These are phyloP conservation scores for Neonectria faginata DNA, from an alignment of 2,329 filamentous ascomycete genomes.

Conservation along the genomic window DNA sequence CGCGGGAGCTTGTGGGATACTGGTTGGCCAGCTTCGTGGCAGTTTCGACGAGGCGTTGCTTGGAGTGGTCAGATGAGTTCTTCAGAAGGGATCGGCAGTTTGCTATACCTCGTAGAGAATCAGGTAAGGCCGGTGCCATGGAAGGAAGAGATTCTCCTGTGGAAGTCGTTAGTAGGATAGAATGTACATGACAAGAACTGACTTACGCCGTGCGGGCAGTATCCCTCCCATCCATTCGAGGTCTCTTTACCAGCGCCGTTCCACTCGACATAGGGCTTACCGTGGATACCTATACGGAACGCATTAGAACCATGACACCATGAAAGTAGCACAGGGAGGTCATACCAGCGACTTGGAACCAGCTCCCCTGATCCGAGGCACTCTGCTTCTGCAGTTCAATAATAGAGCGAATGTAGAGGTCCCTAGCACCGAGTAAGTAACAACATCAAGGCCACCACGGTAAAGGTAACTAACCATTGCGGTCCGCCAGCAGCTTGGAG, in stretches of 20 bases:
- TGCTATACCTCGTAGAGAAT: constrained; percentile 61
- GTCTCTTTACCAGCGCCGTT: constrained; percentile 52
- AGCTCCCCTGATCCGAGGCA: constrained; percentile 58
- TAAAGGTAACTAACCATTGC: not conserved
- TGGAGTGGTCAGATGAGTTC: not conserved
- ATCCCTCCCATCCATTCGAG: constrained; percentile 52
- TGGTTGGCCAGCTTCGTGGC: constrained; percentile 11
- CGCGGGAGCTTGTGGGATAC: constrained; percentile 53
- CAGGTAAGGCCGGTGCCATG: constrained; percentile 69
- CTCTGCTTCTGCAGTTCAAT: constrained; percentile 55
- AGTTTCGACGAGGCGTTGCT: constrained; percentile 17
- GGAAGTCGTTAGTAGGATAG: constrained; percentile 8
- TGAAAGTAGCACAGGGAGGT: not conserved
- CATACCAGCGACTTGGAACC: constrained; percentile 62
- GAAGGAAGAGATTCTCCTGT: constrained; percentile 61
- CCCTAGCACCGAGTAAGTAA: constrained; percentile 50
- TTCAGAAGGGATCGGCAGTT: not conserved
- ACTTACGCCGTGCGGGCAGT: constrained; percentile 61
- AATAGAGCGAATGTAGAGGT: constrained; percentile 63
- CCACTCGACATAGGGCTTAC: constrained; percentile 57
- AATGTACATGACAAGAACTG: not conserved
- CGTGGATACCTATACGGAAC: constrained; percentile 52
- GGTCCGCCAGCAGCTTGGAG: constrained; percentile 20
- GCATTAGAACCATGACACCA: not conserved
- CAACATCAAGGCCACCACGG: not conserved